Percentiles rank a stretch among this genome's conserved stretches.
These are phyloP conservation scores for Melampsora abietis-canadensis DNA, from an alignment of 1,284 basidiomycete species.

Conservation along the genomic window DNA sequence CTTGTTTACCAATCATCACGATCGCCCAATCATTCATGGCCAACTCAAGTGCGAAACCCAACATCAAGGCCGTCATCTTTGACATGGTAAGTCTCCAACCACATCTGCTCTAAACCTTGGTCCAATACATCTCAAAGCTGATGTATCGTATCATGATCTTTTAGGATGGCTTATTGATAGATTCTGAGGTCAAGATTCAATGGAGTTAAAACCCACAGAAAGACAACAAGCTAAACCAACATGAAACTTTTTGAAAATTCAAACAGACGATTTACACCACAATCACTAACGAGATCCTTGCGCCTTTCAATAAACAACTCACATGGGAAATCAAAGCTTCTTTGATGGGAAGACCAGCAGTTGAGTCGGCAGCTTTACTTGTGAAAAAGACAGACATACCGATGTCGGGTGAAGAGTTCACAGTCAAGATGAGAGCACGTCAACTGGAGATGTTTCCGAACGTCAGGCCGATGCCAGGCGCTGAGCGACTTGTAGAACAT, in stretches of 20 bases:
- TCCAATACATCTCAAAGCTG: neutral
- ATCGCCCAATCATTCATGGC: neutral
- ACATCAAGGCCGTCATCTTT: slow-evolving; percentile 48
- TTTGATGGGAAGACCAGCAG: slow-evolving; percentile 53
- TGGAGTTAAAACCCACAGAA: no score
- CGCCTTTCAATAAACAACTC: slow-evolving; percentile 53
- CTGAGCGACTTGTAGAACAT: slow-evolving; percentile 51
- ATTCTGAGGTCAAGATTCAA: slow-evolving; percentile 48
- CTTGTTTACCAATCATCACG: no score
- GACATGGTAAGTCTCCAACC: slow-evolving; percentile 44
- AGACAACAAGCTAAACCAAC: neutral
- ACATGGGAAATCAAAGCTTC: slow-evolving; percentile 53
- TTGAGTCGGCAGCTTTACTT: slow-evolving; percentile 48
- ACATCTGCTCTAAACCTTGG: neutral
- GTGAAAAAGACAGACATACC: slow-evolving; percentile 26
- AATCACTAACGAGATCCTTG: slow-evolving; percentile 52
- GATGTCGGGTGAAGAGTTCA: slow-evolving; percentile 6
- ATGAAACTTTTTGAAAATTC: neutral
- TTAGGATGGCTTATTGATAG: slow-evolving; percentile 53
- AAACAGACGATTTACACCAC: slow-evolving; percentile 49
- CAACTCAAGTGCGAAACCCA: slow-evolving; percentile 9
- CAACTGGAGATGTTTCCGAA: slow-evolving; percentile 48
- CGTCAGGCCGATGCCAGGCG: slow-evolving; percentile 53
- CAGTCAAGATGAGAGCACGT: neutral
- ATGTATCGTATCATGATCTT: neutral